phyloP scores from a whole-genome alignment of 2,329 filamentous ascomycete genomes.

The Trematosphaeria pertusa region DNA sequence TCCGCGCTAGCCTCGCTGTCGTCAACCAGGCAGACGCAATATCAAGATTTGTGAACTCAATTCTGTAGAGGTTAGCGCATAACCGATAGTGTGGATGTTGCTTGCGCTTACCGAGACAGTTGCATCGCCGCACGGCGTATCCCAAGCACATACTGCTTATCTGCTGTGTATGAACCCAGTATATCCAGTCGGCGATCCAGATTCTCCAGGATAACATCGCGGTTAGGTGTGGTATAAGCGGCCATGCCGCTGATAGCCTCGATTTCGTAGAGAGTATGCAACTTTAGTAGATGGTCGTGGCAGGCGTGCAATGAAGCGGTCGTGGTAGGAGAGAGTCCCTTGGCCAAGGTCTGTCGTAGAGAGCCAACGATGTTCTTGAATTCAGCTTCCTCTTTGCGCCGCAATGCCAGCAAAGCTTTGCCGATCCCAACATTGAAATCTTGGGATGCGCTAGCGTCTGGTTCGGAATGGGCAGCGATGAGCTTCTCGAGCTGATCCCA shows the following conservation, averaged over 20 bases:
- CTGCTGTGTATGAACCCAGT: slow-evolving; percentile 84
- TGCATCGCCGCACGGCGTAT: slow-evolving; percentile 89
- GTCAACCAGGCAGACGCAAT: slow-evolving; percentile 85
- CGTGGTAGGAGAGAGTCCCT: slow-evolving; percentile 75
- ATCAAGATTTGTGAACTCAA: slow-evolving; percentile 71
- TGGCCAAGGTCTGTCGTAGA: slow-evolving; percentile 74
- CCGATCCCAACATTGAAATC: slow-evolving; percentile 88
- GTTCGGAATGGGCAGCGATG: slow-evolving; percentile 53
- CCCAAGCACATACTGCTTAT: slow-evolving; percentile 93
- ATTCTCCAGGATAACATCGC: slow-evolving; percentile 54
- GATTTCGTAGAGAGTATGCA: slow-evolving; percentile 87
- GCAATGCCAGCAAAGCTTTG: slow-evolving; percentile 67
- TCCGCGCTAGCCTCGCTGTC: slow-evolving; percentile 84
- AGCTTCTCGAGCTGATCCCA: slow-evolving; percentile 79
- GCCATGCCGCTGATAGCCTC: slow-evolving; percentile 70
- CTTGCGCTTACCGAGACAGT: slow-evolving; percentile 70
- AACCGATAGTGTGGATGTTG: too few species aligned
- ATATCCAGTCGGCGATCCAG: slow-evolving; percentile 83
- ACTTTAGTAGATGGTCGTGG: slow-evolving; percentile 82
- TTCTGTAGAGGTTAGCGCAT: slow-evolving; percentile 41
- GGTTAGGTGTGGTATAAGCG: slow-evolving; percentile 44
- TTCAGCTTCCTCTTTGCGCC: slow-evolving; percentile 56
- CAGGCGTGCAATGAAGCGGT: slow-evolving; percentile 84
- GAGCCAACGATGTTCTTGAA: slow-evolving; percentile 67
- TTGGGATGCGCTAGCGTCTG: slow-evolving; percentile 46